A percentile compares a stretch with the other conserved stretches of the same genome.
These are phyloP conservation scores for Fusarium pseudoanthophilum DNA, from an alignment of 2,329 filamentous ascomycete genomes.

Conservation along the genomic window DNA sequence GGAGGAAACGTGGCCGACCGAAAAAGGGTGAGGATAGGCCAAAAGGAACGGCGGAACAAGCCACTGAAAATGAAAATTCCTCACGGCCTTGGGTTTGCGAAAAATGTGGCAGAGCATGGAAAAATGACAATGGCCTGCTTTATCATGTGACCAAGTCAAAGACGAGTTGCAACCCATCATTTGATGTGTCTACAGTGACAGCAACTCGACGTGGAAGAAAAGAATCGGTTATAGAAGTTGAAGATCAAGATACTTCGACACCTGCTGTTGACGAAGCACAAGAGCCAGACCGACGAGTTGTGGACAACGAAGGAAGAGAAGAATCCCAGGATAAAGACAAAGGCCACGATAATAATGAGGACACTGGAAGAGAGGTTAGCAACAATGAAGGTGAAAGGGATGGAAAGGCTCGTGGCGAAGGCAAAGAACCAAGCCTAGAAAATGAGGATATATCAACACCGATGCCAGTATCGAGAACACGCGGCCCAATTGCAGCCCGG, in stretches of 20 bases:
- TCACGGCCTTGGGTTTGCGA: slow-evolving; percentile 58
- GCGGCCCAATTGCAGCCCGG: slow-evolving; percentile 31
- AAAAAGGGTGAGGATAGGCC: slow-evolving; percentile 22
- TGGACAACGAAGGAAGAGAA: slow-evolving; percentile 1
- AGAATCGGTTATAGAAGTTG: slow-evolving; percentile 6
- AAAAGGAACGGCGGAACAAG: slow-evolving; percentile 14
- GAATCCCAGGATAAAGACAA: not conserved
- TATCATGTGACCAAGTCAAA: slow-evolving; percentile 68
- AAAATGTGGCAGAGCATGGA: slow-evolving; percentile 65
- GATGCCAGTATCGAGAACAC: slow-evolving; percentile 13
- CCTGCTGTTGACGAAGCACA: not conserved
- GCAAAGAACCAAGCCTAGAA: not conserved
- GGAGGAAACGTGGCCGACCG: slow-evolving; percentile 43
- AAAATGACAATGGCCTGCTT: slow-evolving; percentile 67
- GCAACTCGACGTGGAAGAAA: slow-evolving; percentile 32
- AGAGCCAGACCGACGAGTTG: not conserved
- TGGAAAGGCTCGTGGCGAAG: not conserved
- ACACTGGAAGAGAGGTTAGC: not conserved
- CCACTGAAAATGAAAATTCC: slow-evolving; percentile 24
- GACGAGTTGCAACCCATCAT: slow-evolving; percentile 63
- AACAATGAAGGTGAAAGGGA: not conserved
- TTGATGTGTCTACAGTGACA: slow-evolving; percentile 34
- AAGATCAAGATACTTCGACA: slow-evolving; percentile 10
- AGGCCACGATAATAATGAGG: not conserved
- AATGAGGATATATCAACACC: slow-evolving; percentile 5